Base-by-base conservation (phyloP, 2,329 filamentous ascomycete species). In the Decorospora gaudefroyi region DNA sequence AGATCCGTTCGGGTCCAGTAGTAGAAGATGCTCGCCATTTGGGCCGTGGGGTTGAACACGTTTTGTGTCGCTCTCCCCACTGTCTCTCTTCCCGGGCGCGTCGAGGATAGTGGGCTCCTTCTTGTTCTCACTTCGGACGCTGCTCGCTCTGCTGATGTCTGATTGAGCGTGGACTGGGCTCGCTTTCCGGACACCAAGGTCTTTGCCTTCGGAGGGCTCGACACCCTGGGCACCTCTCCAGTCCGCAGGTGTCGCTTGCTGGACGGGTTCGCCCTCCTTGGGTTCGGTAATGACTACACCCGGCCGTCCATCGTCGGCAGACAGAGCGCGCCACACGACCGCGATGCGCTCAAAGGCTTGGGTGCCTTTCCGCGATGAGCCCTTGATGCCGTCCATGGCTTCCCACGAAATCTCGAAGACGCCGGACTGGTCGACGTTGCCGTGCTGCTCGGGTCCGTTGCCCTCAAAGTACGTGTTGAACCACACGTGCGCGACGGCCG, bases 401-500 rank as follows among this genome's bases (percentile, higher is more conserved):
- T 87, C 83, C 83, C 85, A 89, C n/a, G 82, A 78, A 17, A 84
- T 83, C 49, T 85, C 81, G 64, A 87, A 88, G 5, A 87, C 77
- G 7, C 85, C 92, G 7, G 80, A 87, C 29, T 85, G 79, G 34
- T 87, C 79, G 0, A 88, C 77, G 11, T 76, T 73, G 16, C 87
- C 88, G 18, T 74, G 70, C 28, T 84, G 77, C 62, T 90, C 87
- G 0, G 86, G 84, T 0, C 87, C 87, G 13, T 81, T 75, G 30
- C 91, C 90, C 72, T 97, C 93, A 61, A 97, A 97, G 71, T 85
- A 97, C 1, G 85, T 78, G 64, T 99, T 99, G 76, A 96, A 96
- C 93, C 93, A 99, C 11, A 96, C 88, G 62, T 97, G 92, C 0
- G 91, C 91, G 7, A 97, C 85, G 0, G 91, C 85, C 0, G 92